Percentiles rank a stretch among this genome's conserved stretches.
phyloP scores from a whole-genome alignment of 2,329 filamentous ascomycete genomes.

The Arthrinium puccinioides region DNA sequence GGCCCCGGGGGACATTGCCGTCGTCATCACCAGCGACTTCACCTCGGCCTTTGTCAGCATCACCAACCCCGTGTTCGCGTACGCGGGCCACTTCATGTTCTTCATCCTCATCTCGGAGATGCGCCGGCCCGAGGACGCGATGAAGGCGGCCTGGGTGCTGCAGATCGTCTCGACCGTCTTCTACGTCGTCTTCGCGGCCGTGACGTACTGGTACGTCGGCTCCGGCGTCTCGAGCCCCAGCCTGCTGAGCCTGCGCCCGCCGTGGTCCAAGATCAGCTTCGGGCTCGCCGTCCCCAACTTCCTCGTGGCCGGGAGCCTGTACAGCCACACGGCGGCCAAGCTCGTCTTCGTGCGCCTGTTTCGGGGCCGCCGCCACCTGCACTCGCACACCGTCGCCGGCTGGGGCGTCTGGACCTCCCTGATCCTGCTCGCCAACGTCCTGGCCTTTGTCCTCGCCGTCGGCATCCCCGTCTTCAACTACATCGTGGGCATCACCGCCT shows the following conservation, averaged over 20 bases:
- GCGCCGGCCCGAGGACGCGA: conserved; percentile 40
- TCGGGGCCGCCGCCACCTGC: conserved; percentile 34
- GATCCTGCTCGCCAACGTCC: conserved; percentile 35
- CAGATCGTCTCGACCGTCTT: conserved; percentile 41
- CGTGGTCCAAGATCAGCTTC: conserved; percentile 42
- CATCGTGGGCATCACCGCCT: conserved; percentile 41
- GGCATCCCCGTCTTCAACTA: conserved; percentile 48
- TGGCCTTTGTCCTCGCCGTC: conserved; percentile 34
- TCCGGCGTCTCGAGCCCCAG: conserved; percentile 36
- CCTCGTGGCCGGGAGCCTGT: conserved; percentile 40
- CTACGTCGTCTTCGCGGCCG: conserved; percentile 42
- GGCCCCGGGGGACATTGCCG: conserved; percentile 26
- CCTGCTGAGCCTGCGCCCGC: conserved; percentile 35
- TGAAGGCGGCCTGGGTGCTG: conserved; percentile 42
- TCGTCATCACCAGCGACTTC: conserved; percentile 29
- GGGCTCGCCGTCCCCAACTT: conserved; percentile 43
- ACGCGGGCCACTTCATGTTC: conserved; percentile 47
- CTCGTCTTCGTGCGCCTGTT: conserved; percentile 43
- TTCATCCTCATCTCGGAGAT: conserved; percentile 48
- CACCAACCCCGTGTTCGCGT: conserved; percentile 46
- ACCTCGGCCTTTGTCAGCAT: conserved; percentile 37
- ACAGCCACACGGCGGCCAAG: conserved; percentile 44
- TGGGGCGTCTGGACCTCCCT: conserved; percentile 40
- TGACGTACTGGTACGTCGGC: conserved; percentile 44
- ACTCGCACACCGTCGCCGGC: conserved; percentile 36